A percentile compares a stretch with the other conserved stretches of the same genome.
phyloP scores from a whole-genome alignment of 305 asterid species.

The Fraxinus platypoda region DNA sequence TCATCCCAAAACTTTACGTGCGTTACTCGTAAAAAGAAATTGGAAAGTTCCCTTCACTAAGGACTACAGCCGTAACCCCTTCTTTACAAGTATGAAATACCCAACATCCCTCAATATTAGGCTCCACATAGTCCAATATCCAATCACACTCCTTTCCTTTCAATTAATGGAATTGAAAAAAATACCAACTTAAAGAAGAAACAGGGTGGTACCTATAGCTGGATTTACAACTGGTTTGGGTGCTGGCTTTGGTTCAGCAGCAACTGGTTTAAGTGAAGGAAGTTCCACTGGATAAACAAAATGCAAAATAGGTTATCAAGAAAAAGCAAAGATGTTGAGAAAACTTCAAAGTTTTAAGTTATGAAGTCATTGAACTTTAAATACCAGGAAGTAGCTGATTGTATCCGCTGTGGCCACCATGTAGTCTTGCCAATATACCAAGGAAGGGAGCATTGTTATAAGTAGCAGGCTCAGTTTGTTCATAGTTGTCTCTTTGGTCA shows the following conservation, averaged over 20 bases:
- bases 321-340: neutral
- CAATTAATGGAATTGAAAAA: neutral
- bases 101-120: neutral
- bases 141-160: neutral
- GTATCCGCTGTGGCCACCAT: slow-evolving; percentile 66
- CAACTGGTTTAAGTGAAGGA: slow-evolving; percentile 48
- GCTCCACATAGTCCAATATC: neutral
- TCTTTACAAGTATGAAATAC: neutral
- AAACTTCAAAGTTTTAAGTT: neutral
- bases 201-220: slow-evolving; percentile 38
- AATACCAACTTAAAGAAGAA: neutral
- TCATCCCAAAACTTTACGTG: neutral
- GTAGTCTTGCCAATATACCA: slow-evolving; percentile 83
- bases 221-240: slow-evolving; percentile 44
- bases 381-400: slow-evolving; percentile 92
- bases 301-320: neutral
- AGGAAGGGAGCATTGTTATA: slow-evolving; percentile 91
- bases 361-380: neutral
- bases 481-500: slow-evolving; percentile 86
- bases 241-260: slow-evolving; percentile 42
- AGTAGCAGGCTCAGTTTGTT: slow-evolving; percentile 98
- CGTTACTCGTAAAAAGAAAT: neutral
- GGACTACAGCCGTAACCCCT: neutral
- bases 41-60: neutral
- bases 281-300: slow-evolving; percentile 45